Percentiles rank a stretch among this genome's conserved stretches.
Evolutionary conservation across 2,329 filamentous ascomycete species (phyloP).

Genomic region (Myriosclerotinia duriaeana): DNA sequence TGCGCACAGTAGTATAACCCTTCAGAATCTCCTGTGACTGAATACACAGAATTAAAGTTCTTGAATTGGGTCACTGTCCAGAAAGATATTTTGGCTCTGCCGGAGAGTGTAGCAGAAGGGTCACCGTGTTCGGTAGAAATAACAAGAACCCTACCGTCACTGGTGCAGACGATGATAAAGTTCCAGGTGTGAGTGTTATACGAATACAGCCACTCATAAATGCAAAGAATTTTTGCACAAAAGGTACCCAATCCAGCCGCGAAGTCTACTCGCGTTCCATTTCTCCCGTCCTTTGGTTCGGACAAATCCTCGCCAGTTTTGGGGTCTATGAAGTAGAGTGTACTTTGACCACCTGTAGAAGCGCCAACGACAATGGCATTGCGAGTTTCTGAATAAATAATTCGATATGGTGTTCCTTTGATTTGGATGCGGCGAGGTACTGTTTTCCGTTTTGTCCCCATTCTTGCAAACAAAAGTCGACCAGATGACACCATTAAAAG

Average conservation of each 20-base stretch:
- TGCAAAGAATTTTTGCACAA: slow-evolving; percentile 58
- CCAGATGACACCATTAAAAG: slow-evolving; percentile 52
- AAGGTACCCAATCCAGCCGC: slow-evolving; percentile 56
- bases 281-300: slow-evolving; percentile 42
- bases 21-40: slow-evolving; percentile 55
- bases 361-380: slow-evolving; percentile 56
- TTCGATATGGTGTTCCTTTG: slow-evolving; percentile 42
- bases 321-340: slow-evolving; percentile 57
- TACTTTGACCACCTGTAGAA: slow-evolving; percentile 46
- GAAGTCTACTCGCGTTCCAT: slow-evolving; percentile 47
- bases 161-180: slow-evolving; percentile 61
- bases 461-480: slow-evolving; percentile 53
- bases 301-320: slow-evolving; percentile 55
- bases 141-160: slow-evolving; percentile 55
- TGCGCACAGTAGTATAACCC: slow-evolving; percentile 59
- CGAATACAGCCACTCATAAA: slow-evolving; percentile 63
- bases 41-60: slow-evolving; percentile 49
- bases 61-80: slow-evolving; percentile 48
- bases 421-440: slow-evolving; percentile 53
- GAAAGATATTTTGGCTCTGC: slow-evolving; percentile 47
- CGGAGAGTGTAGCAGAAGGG: neutral
- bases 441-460: slow-evolving; percentile 48
- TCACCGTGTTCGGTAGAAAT: slow-evolving; percentile 47
- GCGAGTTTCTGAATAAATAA: slow-evolving; percentile 56
- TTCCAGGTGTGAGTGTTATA: slow-evolving; percentile 59